A percentile compares a stretch with the other conserved stretches of the same genome.
Conservation (phyloP, 2,329 filamentous ascomycete genomes). For the Botrytis paeoniae region DNA sequence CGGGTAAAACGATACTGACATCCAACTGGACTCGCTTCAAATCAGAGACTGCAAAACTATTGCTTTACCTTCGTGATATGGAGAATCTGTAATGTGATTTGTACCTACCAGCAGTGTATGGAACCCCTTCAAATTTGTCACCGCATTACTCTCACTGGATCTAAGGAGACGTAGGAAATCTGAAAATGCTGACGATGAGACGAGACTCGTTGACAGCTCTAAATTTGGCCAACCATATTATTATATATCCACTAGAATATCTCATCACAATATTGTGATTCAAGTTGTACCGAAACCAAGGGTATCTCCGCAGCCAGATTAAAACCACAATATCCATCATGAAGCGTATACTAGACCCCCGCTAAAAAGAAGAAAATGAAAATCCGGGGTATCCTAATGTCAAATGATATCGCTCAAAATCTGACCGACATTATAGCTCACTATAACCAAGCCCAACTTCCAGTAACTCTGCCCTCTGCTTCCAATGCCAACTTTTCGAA, state of each 20-base stretch:
- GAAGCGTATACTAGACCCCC: neutral
- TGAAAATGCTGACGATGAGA: neutral
- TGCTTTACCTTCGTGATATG: neutral
- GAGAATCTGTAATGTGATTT: neutral
- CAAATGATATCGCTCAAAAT: neutral
- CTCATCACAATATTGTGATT: neutral
- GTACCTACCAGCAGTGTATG: neutral
- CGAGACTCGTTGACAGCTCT: neutral
- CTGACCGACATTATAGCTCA: neutral
- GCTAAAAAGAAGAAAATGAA: neutral
- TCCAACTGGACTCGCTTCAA: neutral
- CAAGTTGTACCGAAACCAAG: neutral
- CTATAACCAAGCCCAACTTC: conserved; percentile 40
- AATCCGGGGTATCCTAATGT: neutral
- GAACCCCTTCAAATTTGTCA: too few species aligned
- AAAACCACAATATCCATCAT: neutral
- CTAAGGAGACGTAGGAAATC: neutral
- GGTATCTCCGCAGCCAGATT: conserved; percentile 3
- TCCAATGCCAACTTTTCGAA: conserved; percentile 47
- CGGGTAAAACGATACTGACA: too few species aligned
- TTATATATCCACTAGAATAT: neutral
- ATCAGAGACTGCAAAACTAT: neutral
- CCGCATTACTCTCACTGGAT: neutral
- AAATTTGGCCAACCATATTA: neutral
- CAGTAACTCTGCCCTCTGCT: conserved; percentile 42